Base-by-base conservation (phyloP, 805 yeast species). In the Pichia membranifaciens region DNA sequence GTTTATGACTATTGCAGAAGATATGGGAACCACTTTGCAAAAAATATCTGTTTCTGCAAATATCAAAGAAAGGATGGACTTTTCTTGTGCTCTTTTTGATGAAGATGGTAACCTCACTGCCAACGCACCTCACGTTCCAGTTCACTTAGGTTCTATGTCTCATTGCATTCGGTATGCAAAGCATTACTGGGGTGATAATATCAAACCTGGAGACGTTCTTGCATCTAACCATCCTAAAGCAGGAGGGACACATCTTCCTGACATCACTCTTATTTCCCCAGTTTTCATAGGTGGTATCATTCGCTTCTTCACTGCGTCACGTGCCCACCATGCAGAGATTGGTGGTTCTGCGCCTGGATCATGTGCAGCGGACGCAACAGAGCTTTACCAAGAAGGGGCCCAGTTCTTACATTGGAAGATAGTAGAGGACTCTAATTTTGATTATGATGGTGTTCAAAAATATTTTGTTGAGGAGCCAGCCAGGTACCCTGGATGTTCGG, bases 241-340 rank as follows among this genome's bases (percentile, higher is more conserved):
- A 43, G 91, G 91, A n/a, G 95, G 95, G 3, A 84, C 93, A 0
- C 96, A 87, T 66, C 68, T 87, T 49, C 95, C 95, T 0, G 96
- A 87, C 67, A 88, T 90, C 54, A 90, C 97, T 0, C 95, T 90
- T 13, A 82, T 91, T 41, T 85, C 96, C 0, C 98, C 98, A 0
- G 89, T 90, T 1, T 84, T 87, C 59, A 71, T 77, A 15, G 71
- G 72, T 37, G 75, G 71, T 6, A 63, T 70, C 44, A 74, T 87
- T 32, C 77, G 87, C 23, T 90, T 90, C 62, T 91, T 87, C 72
- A 88, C 87, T 13, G 98, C 97, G 0, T 83, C 96, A 0, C 74
- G 98, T 54, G 97, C 96, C 1, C 98, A 90, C 66, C 98, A 91
- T 67, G 90, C 96, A 5, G 98, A 90, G 64, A 90, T 91, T 59